Conservation (phyloP, 1,284 basidiomycete genomes). For the Boletus sp. region DNA sequence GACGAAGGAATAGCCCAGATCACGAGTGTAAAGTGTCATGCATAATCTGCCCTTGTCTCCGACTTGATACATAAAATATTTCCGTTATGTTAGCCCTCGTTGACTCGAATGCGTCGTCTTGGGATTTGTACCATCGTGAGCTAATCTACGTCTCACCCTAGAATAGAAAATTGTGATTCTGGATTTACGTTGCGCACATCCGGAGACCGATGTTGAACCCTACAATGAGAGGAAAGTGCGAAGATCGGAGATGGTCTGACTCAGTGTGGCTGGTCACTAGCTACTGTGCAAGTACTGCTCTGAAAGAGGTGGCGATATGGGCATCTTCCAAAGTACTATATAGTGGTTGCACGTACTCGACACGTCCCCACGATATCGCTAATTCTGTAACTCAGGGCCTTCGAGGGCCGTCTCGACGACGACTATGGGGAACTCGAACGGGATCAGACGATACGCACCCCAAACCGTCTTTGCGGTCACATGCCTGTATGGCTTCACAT, state of each 20-base stretch:
- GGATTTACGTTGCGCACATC: too few species aligned
- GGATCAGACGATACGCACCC: conserved; percentile 16
- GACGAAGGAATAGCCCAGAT: conserved; percentile 34
- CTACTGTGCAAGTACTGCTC: too few species aligned
- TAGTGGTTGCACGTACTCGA: neutral
- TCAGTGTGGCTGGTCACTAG: too few species aligned
- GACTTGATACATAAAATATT: conserved; percentile 4
- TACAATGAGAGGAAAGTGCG: neutral
- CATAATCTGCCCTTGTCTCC: conserved; percentile 1
- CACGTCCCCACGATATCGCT: neutral
- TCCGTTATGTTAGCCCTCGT: neutral
- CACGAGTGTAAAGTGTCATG: conserved; percentile 33
- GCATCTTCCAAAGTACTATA: too few species aligned
- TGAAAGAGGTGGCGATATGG: too few species aligned
- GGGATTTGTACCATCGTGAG: neutral
- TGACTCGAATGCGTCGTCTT: neutral
- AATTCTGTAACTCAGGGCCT: neutral
- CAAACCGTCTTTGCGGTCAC: conserved; percentile 12
- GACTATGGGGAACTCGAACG: conserved; percentile 11
- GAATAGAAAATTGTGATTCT: neutral
- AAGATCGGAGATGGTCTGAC: too few species aligned
- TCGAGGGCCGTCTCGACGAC: conserved; percentile 16
- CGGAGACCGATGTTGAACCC: neutral
- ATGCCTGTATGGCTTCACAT: conserved; percentile 10
- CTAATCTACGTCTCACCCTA: neutral